Evolutionary conservation across 345 rosid species (phyloP), one percentile per base, ranked within the genome.

Genomic region (Cardiospermum halicacabum): DNA sequence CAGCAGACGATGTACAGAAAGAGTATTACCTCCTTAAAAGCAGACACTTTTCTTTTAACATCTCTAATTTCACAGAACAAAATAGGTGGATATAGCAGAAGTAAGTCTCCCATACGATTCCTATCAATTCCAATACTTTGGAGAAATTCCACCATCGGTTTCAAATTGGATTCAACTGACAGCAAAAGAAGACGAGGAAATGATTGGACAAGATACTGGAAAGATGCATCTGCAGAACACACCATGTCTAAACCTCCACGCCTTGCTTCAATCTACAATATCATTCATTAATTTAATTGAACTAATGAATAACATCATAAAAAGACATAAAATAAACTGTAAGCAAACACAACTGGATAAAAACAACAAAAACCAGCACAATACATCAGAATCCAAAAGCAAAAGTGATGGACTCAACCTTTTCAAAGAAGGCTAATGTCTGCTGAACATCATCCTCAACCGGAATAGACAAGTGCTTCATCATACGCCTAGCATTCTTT

Each of bases 351-450:
- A 11, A 43, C 24, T 28, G 18, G 30, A 21, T 16, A 49, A 25
- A 56, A 49, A 30, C 7, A 10, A 47, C 37, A 45, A 47, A 15
- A 1, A 45, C 21, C 30, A 36, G 62, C 18, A 2, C 31, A 11
- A 57, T 25, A 56, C 12, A 56, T n/a, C n/a, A 37, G 10, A 19
- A 26, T 11, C 16, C 24, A 66, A 22, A 25, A 47, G 5, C 15
- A 0, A 30, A 32, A 47, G 12, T 48, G 21, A 12, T 19, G 49
- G 7, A 59, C 45, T 11, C 48, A 25, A 92, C 97, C 98, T 93
- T 93, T 75, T 93, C 97, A 22, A 93, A 93, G 67, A 88, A 82
- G 56, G 98, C 87, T 67, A 93, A 76, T 2, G 97, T 88, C 69
- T 76, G 87, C 43, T 93, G 96, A 70, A 93, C 74, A 77, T 89